A percentile compares a stretch with the other conserved stretches of the same genome.
These are phyloP conservation scores for Aurinia saxatilis DNA, from an alignment of 345 rosid genomes.

Conservation along the genomic window DNA sequence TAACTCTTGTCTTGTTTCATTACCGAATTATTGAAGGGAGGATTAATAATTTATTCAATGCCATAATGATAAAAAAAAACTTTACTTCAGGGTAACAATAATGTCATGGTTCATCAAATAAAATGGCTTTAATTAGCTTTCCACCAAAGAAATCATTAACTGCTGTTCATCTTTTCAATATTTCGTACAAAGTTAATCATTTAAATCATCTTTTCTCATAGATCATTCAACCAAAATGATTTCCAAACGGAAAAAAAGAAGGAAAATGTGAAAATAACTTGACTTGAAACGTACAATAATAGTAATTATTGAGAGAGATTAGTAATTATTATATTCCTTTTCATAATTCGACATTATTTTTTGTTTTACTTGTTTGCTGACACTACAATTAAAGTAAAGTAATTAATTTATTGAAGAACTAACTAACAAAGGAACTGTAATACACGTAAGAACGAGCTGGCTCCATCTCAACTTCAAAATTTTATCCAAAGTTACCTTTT, in stretches of 20 bases:
- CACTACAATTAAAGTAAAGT: conserved; percentile 4
- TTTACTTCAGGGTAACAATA: conserved; percentile 14
- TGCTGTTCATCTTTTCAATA: background rate
- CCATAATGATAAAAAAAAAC: background rate
- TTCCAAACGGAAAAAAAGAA: too few species aligned
- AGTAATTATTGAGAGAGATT: too few species aligned
- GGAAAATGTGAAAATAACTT: too few species aligned
- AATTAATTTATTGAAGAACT: background rate
- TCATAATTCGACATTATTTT: background rate
- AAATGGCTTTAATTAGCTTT: conserved; percentile 9
- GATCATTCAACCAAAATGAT: background rate
- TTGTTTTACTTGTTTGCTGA: conserved; percentile 1
- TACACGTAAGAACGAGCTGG: conserved; percentile 18
- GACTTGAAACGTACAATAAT: background rate
- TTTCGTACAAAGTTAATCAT: conserved; percentile 15
- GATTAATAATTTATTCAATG: conserved; percentile 14
- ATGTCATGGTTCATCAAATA: background rate
- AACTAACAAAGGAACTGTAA: conserved; percentile 10
- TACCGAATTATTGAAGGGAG: conserved; percentile 5
- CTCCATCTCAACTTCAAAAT: conserved; percentile 7
- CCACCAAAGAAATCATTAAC: conserved; percentile 12
- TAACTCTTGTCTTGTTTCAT: too few species aligned
- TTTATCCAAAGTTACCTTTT: background rate
- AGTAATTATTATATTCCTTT: background rate
- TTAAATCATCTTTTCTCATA: conserved; percentile 7